Conservation (phyloP, 805 yeast genomes). For the Candida jianshihensis region DNA sequence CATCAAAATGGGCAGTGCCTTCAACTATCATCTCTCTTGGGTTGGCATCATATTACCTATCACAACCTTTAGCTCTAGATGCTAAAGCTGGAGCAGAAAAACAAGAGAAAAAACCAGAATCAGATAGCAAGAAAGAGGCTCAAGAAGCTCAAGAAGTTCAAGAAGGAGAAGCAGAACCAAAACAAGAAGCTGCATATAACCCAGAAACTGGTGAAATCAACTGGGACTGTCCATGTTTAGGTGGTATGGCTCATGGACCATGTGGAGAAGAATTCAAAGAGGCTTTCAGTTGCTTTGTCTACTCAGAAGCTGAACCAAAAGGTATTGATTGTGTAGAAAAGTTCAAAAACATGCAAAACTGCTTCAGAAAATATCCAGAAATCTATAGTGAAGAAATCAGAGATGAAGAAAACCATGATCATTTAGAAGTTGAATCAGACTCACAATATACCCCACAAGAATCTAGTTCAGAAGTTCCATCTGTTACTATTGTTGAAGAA, state of each 20-base stretch:
- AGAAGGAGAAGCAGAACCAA: slow-evolving; percentile 31
- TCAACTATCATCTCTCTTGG: slow-evolving; percentile 13
- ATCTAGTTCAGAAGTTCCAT: slow-evolving; percentile 4
- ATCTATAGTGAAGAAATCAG: slow-evolving; percentile 86
- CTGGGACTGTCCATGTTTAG: slow-evolving; percentile 99
- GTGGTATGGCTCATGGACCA: slow-evolving; percentile 98
- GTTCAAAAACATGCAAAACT: slow-evolving; percentile 86
- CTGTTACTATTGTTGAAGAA: slow-evolving; percentile 3
- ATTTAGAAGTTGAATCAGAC: slow-evolving; percentile 11
- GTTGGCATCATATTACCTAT: slow-evolving; percentile 9
- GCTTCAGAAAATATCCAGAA: slow-evolving; percentile 91
- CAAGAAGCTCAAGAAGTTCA: slow-evolving; percentile 1
- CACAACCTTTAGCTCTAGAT: slow-evolving; percentile 16
- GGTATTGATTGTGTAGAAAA: slow-evolving; percentile 92
- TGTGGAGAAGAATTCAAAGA: slow-evolving; percentile 94
- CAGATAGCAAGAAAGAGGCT: slow-evolving; percentile 1
- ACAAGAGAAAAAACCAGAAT: background rate
- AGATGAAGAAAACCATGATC: slow-evolving; percentile 56
- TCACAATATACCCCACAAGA: slow-evolving; percentile 9
- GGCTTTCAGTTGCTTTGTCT: slow-evolving; percentile 92
- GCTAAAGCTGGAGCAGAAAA: slow-evolving; percentile 2
- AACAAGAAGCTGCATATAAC: slow-evolving; percentile 68
- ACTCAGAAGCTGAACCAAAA: slow-evolving; percentile 91
- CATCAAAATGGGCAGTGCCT: slow-evolving; percentile 13
- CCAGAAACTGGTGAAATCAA: slow-evolving; percentile 98